These are phyloP conservation scores for Termitomyces sp. DNA, from an alignment of 768 basidiomycete genomes.

Conservation along the genomic window DNA sequence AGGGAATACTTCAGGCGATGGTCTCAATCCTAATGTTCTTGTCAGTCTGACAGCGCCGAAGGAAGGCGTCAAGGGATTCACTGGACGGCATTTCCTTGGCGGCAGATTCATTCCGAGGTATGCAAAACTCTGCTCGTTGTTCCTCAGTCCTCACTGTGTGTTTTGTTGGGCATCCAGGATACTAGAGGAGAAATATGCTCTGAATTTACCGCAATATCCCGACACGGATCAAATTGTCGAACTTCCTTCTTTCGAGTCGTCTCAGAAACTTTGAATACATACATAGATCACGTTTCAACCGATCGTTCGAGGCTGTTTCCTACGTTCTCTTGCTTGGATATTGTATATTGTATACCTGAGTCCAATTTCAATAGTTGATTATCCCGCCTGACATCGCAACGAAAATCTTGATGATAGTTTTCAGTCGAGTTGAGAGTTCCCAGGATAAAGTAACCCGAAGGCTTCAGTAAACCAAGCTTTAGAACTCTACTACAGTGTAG, in stretches of 20 bases:
- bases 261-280: conserved; percentile 9
- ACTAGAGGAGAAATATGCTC: conserved; percentile 65
- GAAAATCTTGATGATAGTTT: neutral
- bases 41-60: conserved; percentile 95
- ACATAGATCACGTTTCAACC: too few species aligned
- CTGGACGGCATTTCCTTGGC: conserved; percentile 86
- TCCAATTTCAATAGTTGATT: neutral
- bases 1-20: conserved; percentile 53
- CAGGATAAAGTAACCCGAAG: too few species aligned
- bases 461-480: too few species aligned
- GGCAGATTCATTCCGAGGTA: conserved; percentile 91
- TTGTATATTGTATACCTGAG: neutral
- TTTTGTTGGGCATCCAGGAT: conserved; percentile 34
- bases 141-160: neutral
- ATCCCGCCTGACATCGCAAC: neutral
- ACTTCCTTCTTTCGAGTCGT: conserved; percentile 4
- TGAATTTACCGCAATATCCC: conserved; percentile 81
- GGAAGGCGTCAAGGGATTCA: conserved; percentile 71
- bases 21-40: conserved; percentile 71
- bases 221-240: conserved; percentile 84
- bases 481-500: too few species aligned
- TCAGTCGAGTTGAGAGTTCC: too few species aligned
- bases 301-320: neutral
- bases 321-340: neutral
- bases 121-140: conserved; percentile 15